A percentile compares a stretch with the other conserved stretches of the same genome.
Evolutionary conservation across 768 basidiomycete genomes (phyloP).

Genomic region (Trametes elegans): DNA sequence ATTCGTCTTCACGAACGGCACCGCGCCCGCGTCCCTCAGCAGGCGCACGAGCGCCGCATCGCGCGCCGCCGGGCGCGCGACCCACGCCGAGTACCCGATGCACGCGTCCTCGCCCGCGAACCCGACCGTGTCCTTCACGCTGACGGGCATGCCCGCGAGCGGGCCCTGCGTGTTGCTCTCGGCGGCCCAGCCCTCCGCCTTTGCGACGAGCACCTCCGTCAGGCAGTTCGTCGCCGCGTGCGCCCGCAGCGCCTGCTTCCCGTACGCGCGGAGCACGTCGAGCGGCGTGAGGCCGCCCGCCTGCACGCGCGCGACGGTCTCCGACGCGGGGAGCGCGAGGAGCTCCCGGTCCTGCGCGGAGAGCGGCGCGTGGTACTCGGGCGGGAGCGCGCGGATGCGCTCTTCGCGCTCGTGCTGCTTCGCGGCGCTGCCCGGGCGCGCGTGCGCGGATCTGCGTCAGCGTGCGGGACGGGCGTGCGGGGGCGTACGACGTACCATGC

Average conservation of each 20-base stretch:
- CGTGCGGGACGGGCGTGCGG: background rate
- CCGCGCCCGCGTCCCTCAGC: conserved; percentile 41
- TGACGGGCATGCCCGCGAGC: conserved; percentile 49
- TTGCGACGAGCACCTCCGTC: conserved; percentile 33
- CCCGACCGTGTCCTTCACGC: conserved; percentile 47
- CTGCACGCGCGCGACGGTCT: conserved; percentile 25
- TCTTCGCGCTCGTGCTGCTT: conserved; percentile 28
- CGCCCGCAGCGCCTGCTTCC: conserved; percentile 41
- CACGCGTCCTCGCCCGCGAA: conserved; percentile 48
- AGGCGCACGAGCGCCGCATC: conserved; percentile 40
- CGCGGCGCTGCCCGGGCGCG: conserved; percentile 11
- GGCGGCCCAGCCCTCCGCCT: conserved; percentile 26
- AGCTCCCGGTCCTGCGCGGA: conserved; percentile 21
- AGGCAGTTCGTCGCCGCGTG: conserved; percentile 51
- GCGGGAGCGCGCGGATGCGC: conserved; percentile 25
- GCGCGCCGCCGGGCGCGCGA: conserved; percentile 34
- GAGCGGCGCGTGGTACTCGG: conserved; percentile 22
- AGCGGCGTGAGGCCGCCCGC: conserved; percentile 21
- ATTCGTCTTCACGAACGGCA: conserved; percentile 43
- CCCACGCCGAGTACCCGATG: conserved; percentile 45
- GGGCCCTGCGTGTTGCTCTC: conserved; percentile 26
- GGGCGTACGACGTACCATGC: conserved; percentile 22
- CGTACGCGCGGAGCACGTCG: conserved; percentile 30
- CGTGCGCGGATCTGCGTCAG: background rate
- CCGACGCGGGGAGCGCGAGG: conserved; percentile 22